Conservation (phyloP, 2,329 filamentous ascomycete genomes). For the Alternaria gaisen region DNA sequence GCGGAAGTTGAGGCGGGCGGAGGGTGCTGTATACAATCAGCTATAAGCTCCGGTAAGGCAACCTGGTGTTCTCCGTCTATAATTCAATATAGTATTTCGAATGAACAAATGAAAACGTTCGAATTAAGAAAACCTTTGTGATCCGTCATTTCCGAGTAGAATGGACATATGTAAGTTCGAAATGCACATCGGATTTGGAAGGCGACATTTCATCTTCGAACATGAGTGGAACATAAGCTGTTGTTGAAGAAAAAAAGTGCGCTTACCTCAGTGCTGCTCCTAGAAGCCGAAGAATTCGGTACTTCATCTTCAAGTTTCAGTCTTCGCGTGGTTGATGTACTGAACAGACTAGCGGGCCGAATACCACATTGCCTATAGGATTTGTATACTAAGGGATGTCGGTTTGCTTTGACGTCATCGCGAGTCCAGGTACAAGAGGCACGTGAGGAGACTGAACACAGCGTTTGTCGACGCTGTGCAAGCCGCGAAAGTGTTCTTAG, state of each 20-base stretch:
- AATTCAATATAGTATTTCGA: background rate
- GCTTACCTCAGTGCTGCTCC: constrained; percentile 26
- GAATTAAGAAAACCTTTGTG: no score
- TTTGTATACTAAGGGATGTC: constrained; percentile 2
- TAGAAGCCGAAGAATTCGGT: constrained; percentile 6
- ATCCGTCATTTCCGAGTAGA: background rate
- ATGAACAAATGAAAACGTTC: no score
- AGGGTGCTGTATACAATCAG: constrained; percentile 15
- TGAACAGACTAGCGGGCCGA: constrained; percentile 24
- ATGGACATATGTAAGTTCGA: background rate
- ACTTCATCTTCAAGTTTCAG: constrained; percentile 19
- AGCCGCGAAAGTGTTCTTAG: constrained; percentile 16
- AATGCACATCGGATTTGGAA: background rate
- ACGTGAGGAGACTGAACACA: constrained; percentile 41
- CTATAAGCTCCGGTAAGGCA: background rate
- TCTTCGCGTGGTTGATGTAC: constrained; percentile 26
- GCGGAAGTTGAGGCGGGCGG: constrained; percentile 22
- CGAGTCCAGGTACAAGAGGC: constrained; percentile 35
- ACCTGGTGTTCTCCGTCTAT: background rate
- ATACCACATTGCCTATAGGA: constrained; percentile 7
- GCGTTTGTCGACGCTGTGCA: constrained; percentile 25
- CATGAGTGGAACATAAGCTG: background rate
- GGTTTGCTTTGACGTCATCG: constrained; percentile 16
- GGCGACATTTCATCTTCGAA: background rate
- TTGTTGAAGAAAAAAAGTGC: background rate